These are phyloP conservation scores for Alternaria sp. DNA, from an alignment of 2,329 filamentous ascomycete species.

Conservation along the genomic window DNA sequence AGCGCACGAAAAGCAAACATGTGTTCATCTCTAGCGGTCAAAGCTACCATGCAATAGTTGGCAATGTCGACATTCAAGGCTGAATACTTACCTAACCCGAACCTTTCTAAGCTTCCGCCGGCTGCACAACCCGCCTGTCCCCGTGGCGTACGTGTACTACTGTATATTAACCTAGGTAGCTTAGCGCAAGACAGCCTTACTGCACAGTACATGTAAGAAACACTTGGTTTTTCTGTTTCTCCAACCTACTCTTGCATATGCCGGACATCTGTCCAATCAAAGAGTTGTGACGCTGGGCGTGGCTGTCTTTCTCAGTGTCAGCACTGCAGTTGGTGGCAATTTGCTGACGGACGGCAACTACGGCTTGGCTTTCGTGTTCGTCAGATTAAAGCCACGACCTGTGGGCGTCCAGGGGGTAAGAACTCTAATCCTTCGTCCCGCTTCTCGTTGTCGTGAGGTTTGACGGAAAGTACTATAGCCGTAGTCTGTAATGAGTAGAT, in stretches of 20 bases:
- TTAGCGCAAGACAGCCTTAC: not conserved
- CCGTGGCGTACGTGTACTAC: not conserved
- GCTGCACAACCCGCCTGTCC: not conserved
- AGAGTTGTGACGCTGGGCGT: not conserved
- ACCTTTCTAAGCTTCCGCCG: not conserved
- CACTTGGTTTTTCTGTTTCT: not conserved
- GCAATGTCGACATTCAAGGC: not conserved
- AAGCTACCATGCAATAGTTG: not conserved
- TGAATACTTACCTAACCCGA: not conserved
- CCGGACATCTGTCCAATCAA: not conserved
- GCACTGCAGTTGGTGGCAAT: not conserved
- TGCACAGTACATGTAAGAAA: not conserved
- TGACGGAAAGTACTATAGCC: not conserved
- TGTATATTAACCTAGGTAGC: not conserved
- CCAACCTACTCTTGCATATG: not conserved
- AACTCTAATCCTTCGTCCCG: conserved; percentile 2
- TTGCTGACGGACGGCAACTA: conserved; percentile 5
- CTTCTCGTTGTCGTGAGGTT: not conserved
- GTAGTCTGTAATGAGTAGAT: not conserved
- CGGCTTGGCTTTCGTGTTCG: not conserved
- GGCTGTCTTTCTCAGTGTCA: not conserved
- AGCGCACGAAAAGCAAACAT: not conserved
- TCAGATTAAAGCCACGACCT: not conserved
- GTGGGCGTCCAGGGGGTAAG: conserved; percentile 2
- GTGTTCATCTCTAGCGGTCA: not conserved